Evolutionary conservation across 2,329 filamentous ascomycete genomes (phyloP), one percentile per base, ranked within the genome.

Genomic region (Dothideomycetes sp.): DNA sequence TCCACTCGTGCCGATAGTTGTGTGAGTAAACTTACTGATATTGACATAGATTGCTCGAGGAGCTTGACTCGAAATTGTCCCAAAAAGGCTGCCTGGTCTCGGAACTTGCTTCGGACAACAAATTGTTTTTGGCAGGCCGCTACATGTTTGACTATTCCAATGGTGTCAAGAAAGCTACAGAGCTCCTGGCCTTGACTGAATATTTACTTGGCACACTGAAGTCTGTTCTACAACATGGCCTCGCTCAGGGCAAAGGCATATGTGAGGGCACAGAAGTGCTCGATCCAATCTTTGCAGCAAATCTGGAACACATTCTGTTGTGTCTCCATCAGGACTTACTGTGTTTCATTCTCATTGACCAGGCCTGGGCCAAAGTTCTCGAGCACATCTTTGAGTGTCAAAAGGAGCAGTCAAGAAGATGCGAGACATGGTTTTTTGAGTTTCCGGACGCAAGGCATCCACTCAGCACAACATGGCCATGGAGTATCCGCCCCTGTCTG

Each of bases 231-330:
- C 24, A 25, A 27, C 8, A 43, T 24, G 4, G 22, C 4, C 18
- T n/a, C 19, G 30, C 9, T 4, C 8, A 41, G 17, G 52, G 54
- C 19, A 59, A 57, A 53, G 55, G 57, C 28, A 48, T 52, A 19
- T 48, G 55, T 12, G 40, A 55, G 13, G 55, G 30, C 8, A 41
- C 45, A 12, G 47, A 57, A 13, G 42, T 43, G 22, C 50, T 61
- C 9, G 58, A 64, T 46, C 58, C 60, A 24, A 56, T 47, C 8
- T 47, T 38, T 47, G 48, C 63, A 31, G 63, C 64, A 13, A 68
- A 67, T 48, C 60, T 67, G 42, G 56, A 64, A 47, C 62, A 67
- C 46, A 43, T 67, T 24, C 54, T 68, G 35, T 47, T 63, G 41
- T 56, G 58, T 40, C 52, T 67, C 13, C 56, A 56, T 35, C 35